Evolutionary conservation across 306 rosid genomes (phyloP).

Genomic region (Quercus ilex): DNA sequence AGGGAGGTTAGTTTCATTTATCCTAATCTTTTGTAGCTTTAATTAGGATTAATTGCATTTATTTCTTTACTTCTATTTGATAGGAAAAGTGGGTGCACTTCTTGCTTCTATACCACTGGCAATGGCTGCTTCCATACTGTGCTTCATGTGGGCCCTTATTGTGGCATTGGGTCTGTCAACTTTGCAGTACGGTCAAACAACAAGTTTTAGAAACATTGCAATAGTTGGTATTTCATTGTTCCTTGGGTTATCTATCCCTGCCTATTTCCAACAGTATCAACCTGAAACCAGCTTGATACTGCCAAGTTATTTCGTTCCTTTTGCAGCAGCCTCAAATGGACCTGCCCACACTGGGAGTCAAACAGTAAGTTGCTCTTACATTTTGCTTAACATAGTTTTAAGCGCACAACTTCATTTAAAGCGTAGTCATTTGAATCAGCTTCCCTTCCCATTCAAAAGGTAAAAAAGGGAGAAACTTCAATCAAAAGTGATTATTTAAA

Average conservation of each 20-base stretch:
- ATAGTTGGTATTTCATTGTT: slow-evolving; percentile 83
- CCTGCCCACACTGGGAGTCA: slow-evolving; percentile 63
- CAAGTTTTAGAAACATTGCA: slow-evolving; percentile 76
- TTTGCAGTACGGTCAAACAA: slow-evolving; percentile 65
- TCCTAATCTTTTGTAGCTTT: background rate
- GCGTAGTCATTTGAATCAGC: background rate
- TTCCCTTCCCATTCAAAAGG: background rate
- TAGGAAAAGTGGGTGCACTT: slow-evolving; percentile 95
- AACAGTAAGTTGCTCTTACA: slow-evolving; percentile 43
- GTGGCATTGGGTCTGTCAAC: slow-evolving; percentile 74
- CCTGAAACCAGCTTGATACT: slow-evolving; percentile 61
- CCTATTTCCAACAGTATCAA: slow-evolving; percentile 90
- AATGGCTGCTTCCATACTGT: slow-evolving; percentile 80
- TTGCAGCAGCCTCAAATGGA: slow-evolving; percentile 86
- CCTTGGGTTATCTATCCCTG: slow-evolving; percentile 89
- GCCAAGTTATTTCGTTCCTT: slow-evolving; percentile 83
- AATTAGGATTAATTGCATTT: background rate
- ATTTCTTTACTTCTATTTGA: slow-evolving; percentile 10
- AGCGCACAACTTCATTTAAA: background rate
- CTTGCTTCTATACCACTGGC: slow-evolving; percentile 93
- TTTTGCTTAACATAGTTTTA: background rate
- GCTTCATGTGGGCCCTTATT: slow-evolving; percentile 90
- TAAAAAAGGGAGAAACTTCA: background rate
- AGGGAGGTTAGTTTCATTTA: too few relatives aligned
- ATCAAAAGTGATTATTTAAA: background rate